phyloP scores from a whole-genome alignment of 441 rosid genomes.

The Croton laevigatus region DNA sequence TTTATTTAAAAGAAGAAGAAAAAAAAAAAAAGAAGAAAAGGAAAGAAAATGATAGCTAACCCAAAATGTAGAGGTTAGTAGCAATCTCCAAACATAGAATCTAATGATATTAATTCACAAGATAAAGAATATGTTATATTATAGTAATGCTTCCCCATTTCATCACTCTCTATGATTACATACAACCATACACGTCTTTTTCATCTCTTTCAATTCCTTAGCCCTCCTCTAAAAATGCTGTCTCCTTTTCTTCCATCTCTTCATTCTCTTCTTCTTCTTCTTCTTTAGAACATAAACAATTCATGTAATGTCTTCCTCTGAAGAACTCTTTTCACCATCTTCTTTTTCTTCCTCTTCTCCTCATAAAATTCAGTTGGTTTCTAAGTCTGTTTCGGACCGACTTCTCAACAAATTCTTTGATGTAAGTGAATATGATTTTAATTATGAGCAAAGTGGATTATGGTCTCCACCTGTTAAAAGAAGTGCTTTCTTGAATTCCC shows the following conservation, averaged over 20 bases:
- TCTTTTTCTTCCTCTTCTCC: conserved; percentile 25
- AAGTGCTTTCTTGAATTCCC: conserved; percentile 58
- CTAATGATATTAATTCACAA: neutral
- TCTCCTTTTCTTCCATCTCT: conserved; percentile 20
- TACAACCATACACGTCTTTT: conserved; percentile 42
- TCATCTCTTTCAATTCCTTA: conserved; percentile 18
- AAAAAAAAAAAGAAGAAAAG: neutral
- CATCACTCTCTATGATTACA: conserved; percentile 21
- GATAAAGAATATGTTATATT: neutral
- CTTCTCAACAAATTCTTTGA: conserved; percentile 67
- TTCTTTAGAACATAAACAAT: neutral
- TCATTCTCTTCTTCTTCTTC: neutral
- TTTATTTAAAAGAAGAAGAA: too few relatives aligned
- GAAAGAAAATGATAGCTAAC: neutral
- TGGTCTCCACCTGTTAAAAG: conserved; percentile 79
- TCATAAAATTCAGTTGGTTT: conserved; percentile 45
- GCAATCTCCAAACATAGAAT: neutral
- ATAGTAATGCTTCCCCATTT: conserved; percentile 19
- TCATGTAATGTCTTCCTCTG: conserved; percentile 35
- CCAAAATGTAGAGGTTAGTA: neutral
- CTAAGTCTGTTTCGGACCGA: conserved; percentile 58
- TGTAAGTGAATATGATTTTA: conserved; percentile 59
- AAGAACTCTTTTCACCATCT: conserved; percentile 26
- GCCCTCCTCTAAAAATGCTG: conserved; percentile 15
- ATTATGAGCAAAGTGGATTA: conserved; percentile 59